phyloP scores from a whole-genome alignment of 768 basidiomycete species.

The Hemileccinum rubropunctum region DNA sequence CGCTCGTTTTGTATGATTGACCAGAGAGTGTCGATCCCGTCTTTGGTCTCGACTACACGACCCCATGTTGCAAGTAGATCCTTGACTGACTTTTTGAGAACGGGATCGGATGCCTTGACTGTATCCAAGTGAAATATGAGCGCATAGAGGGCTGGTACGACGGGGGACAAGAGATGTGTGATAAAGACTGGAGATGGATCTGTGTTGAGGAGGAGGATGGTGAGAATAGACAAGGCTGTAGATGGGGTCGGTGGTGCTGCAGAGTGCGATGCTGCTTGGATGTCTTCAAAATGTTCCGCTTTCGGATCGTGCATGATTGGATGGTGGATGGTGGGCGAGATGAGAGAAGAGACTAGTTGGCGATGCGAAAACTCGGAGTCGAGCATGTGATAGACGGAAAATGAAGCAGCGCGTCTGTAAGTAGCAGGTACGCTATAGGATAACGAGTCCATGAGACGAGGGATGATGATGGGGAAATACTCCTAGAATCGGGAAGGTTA shows the following conservation, averaged over 20 bases:
- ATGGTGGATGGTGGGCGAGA: slow-evolving; percentile 50
- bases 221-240: slow-evolving; percentile 48
- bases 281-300: background rate
- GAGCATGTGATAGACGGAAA: slow-evolving; percentile 66
- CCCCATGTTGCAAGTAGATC: slow-evolving; percentile 76
- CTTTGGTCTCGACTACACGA: slow-evolving; percentile 50
- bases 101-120: slow-evolving; percentile 61
- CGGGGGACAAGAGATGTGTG: slow-evolving; percentile 61
- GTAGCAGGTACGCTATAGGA: slow-evolving; percentile 32
- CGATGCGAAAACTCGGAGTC: slow-evolving; percentile 30
- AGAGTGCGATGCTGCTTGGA: background rate
- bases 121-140: slow-evolving; percentile 54
- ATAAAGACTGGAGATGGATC: slow-evolving; percentile 77
- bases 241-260: slow-evolving; percentile 27
- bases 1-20: slow-evolving; percentile 50
- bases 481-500: slow-evolving; percentile 39
- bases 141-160: slow-evolving; percentile 64
- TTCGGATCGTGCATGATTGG: slow-evolving; percentile 39
- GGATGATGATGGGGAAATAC: slow-evolving; percentile 56
- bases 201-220: slow-evolving; percentile 63
- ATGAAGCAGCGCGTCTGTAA: slow-evolving; percentile 63
- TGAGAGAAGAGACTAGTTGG: slow-evolving; percentile 24
- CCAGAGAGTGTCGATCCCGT: slow-evolving; percentile 59
- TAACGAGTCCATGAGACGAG: slow-evolving; percentile 53
- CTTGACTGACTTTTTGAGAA: slow-evolving; percentile 53